Conservation (phyloP, 495 filamentous ascomycete genomes). For the Cairneyella variabilis region DNA sequence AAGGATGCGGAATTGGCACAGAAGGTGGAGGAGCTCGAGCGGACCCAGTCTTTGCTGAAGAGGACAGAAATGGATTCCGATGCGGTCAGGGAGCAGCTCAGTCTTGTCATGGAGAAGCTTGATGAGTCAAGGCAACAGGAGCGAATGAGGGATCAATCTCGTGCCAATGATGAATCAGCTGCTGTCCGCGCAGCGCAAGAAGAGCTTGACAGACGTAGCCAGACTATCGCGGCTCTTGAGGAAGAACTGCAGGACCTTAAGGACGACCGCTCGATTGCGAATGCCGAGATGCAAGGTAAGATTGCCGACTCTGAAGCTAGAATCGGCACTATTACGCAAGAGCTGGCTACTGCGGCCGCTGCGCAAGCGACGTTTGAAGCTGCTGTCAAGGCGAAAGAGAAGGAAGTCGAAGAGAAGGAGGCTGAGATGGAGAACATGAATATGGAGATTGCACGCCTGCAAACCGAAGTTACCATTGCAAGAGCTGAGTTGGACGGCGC, state of each 20-base stretch:
- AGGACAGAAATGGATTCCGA: constrained; percentile 45
- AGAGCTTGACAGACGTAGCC: constrained; percentile 46
- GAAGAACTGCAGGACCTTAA: constrained; percentile 38
- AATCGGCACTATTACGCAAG: constrained; percentile 30
- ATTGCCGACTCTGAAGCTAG: constrained; percentile 28
- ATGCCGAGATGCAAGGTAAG: constrained; percentile 27
- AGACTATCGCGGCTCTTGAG: constrained; percentile 40
- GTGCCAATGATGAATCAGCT: constrained; percentile 32
- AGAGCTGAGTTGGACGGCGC: constrained; percentile 94
- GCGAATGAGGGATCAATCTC: constrained; percentile 20
- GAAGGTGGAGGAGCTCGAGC: constrained; percentile 50
- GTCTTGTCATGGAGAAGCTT: constrained; percentile 49
- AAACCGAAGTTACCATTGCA: constrained; percentile 87
- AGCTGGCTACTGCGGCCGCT: constrained; percentile 33
- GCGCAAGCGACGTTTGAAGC: constrained; percentile 29
- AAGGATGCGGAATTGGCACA: constrained; percentile 52
- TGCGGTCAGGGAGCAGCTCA: constrained; percentile 40
- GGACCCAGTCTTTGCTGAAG: constrained; percentile 44
- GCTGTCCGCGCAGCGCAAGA: constrained; percentile 38
- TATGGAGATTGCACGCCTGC: constrained; percentile 76
- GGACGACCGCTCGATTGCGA: constrained; percentile 27
- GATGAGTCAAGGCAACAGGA: constrained; percentile 37
- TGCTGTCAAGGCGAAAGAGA: constrained; percentile 15
- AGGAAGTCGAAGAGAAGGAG: constrained; percentile 35
- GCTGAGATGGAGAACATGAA: constrained; percentile 72